Evolutionary conservation across 805 yeast species (phyloP).

Genomic region (Clavispora asparagi): DNA sequence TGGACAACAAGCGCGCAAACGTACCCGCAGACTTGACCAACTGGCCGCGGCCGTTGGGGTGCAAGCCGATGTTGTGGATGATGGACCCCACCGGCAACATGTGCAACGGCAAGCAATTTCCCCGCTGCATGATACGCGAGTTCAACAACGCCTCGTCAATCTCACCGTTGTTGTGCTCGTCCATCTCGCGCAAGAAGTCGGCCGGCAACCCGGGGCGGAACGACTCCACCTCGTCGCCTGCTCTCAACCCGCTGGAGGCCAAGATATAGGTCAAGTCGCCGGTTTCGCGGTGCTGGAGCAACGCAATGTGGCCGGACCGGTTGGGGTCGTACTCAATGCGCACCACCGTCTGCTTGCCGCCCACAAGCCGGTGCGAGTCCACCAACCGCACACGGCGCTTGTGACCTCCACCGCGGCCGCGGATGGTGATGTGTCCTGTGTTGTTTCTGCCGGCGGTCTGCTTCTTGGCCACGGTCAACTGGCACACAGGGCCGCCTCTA

Average conservation of each 20-base stretch:
- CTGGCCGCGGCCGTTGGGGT: constrained; percentile 69
- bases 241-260: constrained; percentile 89
- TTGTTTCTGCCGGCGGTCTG: constrained; percentile 85
- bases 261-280: constrained; percentile 70
- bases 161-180: constrained; percentile 58
- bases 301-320: constrained; percentile 89
- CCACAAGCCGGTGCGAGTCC: constrained; percentile 61
- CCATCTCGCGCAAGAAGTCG: constrained; percentile 69
- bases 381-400: constrained; percentile 80
- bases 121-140: constrained; percentile 82
- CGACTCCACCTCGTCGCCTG: constrained; percentile 86
- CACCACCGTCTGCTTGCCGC: constrained; percentile 74
- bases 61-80: constrained; percentile 80
- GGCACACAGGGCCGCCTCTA: constrained; percentile 76
- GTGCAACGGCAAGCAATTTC: constrained; percentile 87
- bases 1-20: constrained; percentile 81
- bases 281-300: constrained; percentile 60
- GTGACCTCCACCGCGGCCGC: constrained; percentile 98
- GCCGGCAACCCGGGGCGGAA: constrained; percentile 85
- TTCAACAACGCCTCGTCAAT: constrained; percentile 88
- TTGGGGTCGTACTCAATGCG: constrained; percentile 96
- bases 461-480: constrained; percentile 68
- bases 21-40: constrained; percentile 94
- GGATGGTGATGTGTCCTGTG: constrained; percentile 80
- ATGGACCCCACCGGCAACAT: constrained; percentile 95